phyloP scores from a whole-genome alignment of 1,284 basidiomycete species.

The Xerocomus amazonicus region DNA sequence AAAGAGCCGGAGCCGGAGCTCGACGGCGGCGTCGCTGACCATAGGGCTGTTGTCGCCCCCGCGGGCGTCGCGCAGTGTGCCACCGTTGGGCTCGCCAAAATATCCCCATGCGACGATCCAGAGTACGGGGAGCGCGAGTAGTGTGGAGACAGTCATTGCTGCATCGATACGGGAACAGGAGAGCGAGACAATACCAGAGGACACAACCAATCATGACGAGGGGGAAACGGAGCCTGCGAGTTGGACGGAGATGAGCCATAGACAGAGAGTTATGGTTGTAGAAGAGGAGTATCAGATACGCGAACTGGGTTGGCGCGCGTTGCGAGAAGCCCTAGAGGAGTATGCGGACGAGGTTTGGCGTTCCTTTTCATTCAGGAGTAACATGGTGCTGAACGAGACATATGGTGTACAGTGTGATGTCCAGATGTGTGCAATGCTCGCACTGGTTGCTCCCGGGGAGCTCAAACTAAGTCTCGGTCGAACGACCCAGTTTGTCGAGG shows the following conservation, averaged over 20 bases:
- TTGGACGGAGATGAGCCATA: constrained; percentile 33
- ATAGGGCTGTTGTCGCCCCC: constrained; percentile 33
- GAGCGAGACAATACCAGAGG: constrained; percentile 9
- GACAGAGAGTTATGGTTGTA: constrained; percentile 42
- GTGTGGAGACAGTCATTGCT: constrained; percentile 65
- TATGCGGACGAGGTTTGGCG: constrained; percentile 56
- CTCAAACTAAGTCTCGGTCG: constrained; percentile 44
- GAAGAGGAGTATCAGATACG: constrained; percentile 51
- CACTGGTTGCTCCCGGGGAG: constrained; percentile 55
- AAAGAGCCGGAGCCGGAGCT: constrained; percentile 51
- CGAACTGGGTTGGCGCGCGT: constrained; percentile 52
- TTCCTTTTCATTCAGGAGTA: neutral
- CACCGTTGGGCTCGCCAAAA: neutral
- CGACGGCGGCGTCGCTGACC: constrained; percentile 54
- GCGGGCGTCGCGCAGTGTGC: constrained; percentile 7
- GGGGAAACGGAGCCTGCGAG: constrained; percentile 6
- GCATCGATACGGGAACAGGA: constrained; percentile 35
- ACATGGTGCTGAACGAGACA: neutral
- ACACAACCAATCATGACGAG: neutral
- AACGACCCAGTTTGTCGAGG: constrained; percentile 55
- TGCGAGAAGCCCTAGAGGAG: constrained; percentile 56
- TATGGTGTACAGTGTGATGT: constrained; percentile 55
- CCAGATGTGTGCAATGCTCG: constrained; percentile 71
- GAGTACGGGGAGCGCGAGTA: constrained; percentile 53
- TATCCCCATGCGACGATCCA: neutral